Evolutionary conservation across 768 basidiomycete genomes (phyloP), one percentile per base, ranked within the genome.

Genomic region (Galerina sulciceps): DNA sequence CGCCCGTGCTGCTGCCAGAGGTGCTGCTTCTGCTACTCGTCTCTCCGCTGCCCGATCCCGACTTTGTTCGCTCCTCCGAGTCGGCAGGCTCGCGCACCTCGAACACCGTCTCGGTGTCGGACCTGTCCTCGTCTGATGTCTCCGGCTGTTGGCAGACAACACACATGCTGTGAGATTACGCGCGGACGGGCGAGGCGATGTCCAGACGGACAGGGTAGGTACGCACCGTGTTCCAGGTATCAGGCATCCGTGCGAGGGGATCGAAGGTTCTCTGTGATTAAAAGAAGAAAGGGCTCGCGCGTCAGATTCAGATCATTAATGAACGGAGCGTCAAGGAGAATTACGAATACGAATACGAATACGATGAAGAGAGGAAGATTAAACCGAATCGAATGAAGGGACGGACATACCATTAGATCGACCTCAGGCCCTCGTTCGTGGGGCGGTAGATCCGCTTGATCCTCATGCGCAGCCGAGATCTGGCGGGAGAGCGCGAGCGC

Each of bases 81-180:
- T n/a, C 26, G 26, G 26, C 26, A 31, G 26, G 26, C 26, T 38
- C 54, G 20, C 53, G 49, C 35, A 55, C 61, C 43, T 65, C 64
- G 35, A 65, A 65, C 17, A 65, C 44, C n/a, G 64, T 65, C 38
- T 62, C 64, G 6, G 61, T 62, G 10, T 65, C 64, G 23, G 64
- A 62, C 34, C 55, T 60, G 26, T 60, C 59, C 35, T 65, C 64
- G 17, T 65, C 59, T n/a, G 57, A 26, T 36, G 54, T 38, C n/a
- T 52, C 48, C 38, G 45, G 18, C 61, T 59, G 50, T 31, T 3
- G 26, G 1, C 1, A 2, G 26, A 5, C 26, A 31, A 31, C 5
- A 31, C 26, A 8, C 26, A 31, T 8, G 26, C 1, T 31, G 26
- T 31, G 26, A 31, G 26, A 31, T 31, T 8, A 31, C 5, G 26